A percentile compares a stretch with the other conserved stretches of the same genome.
phyloP scores from a whole-genome alignment of 345 rosid genomes.

The Pistacia atlantica region DNA sequence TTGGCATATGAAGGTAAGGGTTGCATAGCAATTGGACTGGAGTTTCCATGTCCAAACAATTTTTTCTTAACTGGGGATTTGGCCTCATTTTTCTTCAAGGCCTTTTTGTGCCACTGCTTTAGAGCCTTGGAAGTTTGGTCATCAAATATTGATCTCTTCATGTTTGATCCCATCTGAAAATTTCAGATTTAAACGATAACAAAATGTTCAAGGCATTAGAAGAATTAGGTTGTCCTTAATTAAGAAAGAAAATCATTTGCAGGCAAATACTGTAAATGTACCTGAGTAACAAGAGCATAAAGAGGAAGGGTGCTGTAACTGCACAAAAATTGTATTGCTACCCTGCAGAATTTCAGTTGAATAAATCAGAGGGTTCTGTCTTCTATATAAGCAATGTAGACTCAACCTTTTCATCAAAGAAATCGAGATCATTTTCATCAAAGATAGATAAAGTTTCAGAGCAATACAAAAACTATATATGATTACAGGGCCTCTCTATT shows the following conservation, averaged over 20 bases:
- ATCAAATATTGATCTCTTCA: constrained; percentile 93
- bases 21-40: constrained; percentile 23
- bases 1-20: constrained; percentile 18
- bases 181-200: neutral
- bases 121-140: constrained; percentile 86
- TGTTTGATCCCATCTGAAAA: constrained; percentile 91
- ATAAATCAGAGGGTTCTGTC: neutral
- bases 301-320: constrained; percentile 95
- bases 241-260: too few species aligned
- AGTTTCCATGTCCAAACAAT: constrained; percentile 14
- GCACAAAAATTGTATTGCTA: constrained; percentile 77
- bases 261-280: constrained; percentile 4
- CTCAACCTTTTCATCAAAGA: too few species aligned
- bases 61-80: constrained; percentile 2
- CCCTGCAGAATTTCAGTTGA: constrained; percentile 35
- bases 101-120: constrained; percentile 78
- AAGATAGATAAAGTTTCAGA: too few species aligned
- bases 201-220: neutral
- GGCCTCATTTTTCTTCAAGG: constrained; percentile 48
- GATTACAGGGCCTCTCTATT: too few species aligned
- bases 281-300: constrained; percentile 99
- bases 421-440: too few species aligned
- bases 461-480: too few species aligned
- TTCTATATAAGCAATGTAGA: neutral
- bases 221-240: neutral